A percentile compares a stretch with the other conserved stretches of the same genome.
Evolutionary conservation across 2,329 filamentous ascomycete species (phyloP).

Genomic region (Pseudopyricularia javanii): DNA sequence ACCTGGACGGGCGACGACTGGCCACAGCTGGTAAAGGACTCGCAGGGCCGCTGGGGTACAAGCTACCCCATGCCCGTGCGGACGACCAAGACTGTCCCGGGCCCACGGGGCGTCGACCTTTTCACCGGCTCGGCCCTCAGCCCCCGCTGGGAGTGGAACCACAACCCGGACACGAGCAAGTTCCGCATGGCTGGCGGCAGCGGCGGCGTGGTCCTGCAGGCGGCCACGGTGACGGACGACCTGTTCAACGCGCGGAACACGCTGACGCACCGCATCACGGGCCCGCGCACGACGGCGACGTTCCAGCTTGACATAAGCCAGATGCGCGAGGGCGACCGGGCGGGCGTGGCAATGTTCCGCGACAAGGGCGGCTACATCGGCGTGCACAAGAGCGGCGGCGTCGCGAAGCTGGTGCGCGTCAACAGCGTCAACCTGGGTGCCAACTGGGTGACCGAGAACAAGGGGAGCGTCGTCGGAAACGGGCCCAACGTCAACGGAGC

Average conservation of each 20-base stretch:
- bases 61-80: conserved; percentile 26
- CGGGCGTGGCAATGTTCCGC: conserved; percentile 39
- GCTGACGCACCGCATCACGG: conserved; percentile 30
- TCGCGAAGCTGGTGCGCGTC: conserved; percentile 15
- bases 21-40: conserved; percentile 26
- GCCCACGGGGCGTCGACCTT: conserved; percentile 26
- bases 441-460: conserved; percentile 17
- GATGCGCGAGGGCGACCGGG: conserved; percentile 37
- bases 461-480: conserved; percentile 14
- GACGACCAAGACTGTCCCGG: conserved; percentile 12
- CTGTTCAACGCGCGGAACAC: conserved; percentile 34
- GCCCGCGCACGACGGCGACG: conserved; percentile 33
- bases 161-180: conserved; percentile 40
- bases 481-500: conserved; percentile 2
- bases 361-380: conserved; percentile 39
- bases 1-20: conserved; percentile 39
- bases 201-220: conserved; percentile 30
- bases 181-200: conserved; percentile 21
- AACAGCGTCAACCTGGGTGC: conserved; percentile 15
- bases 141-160: conserved; percentile 48
- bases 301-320: conserved; percentile 33
- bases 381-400: conserved; percentile 24
- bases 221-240: conserved; percentile 39
- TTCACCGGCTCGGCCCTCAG: conserved; percentile 29
- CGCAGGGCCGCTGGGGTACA: conserved; percentile 30